phyloP scores from a whole-genome alignment of 805 yeast species.

The Ogataea ganodermae region DNA sequence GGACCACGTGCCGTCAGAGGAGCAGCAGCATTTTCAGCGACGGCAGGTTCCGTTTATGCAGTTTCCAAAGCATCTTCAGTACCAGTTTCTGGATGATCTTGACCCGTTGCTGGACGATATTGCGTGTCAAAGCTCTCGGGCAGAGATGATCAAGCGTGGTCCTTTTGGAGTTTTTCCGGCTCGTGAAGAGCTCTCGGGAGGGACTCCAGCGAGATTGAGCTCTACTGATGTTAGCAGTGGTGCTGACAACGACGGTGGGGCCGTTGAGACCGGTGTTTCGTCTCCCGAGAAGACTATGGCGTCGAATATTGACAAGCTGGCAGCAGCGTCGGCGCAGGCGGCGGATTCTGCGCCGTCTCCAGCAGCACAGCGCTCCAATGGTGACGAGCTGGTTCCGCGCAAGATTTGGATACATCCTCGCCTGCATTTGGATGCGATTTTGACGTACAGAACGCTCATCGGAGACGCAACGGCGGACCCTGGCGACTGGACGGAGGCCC shows the following conservation, averaged over 20 bases:
- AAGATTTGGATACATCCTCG: conserved; percentile 39
- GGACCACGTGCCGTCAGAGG: conserved; percentile 6
- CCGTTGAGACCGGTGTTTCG: too few relatives aligned
- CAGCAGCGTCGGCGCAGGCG: not conserved
- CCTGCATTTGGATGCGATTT: conserved; percentile 32
- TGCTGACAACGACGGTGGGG: too few relatives aligned
- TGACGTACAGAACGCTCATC: conserved; percentile 31
- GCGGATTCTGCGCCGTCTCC: too few relatives aligned
- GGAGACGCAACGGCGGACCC: conserved; percentile 27
- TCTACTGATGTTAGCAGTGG: too few relatives aligned
- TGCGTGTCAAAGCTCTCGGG: conserved; percentile 11
- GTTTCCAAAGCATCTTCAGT: conserved; percentile 39
- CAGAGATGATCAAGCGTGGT: conserved; percentile 35
- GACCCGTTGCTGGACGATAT: conserved; percentile 37
- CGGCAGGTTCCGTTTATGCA: conserved; percentile 46
- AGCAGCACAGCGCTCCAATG: not conserved
- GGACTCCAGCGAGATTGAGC: too few relatives aligned
- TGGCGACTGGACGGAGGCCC: conserved; percentile 24
- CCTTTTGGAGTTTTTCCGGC: conserved; percentile 32
- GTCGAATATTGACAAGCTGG: not conserved
- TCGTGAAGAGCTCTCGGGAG: not conserved
- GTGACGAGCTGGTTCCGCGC: conserved; percentile 26
- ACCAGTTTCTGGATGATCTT: conserved; percentile 42
- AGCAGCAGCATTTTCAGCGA: conserved; percentile 39
- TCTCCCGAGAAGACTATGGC: not conserved